phyloP scores from a whole-genome alignment of 75 land plant genomes.

The Pseudotsuga menziesii region DNA sequence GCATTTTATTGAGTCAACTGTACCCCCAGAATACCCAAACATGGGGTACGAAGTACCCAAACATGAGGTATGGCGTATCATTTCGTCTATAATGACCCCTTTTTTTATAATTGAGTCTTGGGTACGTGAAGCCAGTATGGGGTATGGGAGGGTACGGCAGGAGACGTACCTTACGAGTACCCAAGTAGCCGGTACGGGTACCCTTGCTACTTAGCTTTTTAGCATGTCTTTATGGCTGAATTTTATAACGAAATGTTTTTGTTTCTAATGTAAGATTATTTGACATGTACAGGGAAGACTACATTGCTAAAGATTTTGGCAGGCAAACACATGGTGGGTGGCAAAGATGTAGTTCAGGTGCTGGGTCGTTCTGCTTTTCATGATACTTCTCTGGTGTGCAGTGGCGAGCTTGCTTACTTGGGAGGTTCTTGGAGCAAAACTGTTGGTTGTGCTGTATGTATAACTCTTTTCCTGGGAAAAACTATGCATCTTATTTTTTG shows the following conservation, averaged over 20 bases:
- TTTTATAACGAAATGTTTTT: neutral
- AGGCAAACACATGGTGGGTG: slow-evolving; percentile 98
- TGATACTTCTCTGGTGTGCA: slow-evolving; percentile 80
- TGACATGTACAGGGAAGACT: slow-evolving; percentile 70
- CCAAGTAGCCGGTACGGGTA: no score
- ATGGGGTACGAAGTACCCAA: no score
- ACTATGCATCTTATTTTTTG: neutral
- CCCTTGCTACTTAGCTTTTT: no score
- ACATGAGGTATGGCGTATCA: no score
- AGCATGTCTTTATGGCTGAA: no score
- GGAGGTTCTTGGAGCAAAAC: slow-evolving; percentile 97
- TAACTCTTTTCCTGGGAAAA: neutral
- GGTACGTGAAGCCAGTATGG: no score
- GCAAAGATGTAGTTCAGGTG: slow-evolving; percentile 76
- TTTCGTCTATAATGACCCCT: no score
- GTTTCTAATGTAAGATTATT: neutral
- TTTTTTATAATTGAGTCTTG: no score
- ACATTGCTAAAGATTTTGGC: slow-evolving; percentile 88
- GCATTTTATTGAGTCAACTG: no score
- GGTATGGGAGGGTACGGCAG: no score
- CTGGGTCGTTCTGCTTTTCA: slow-evolving; percentile 86
- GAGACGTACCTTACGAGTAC: no score
- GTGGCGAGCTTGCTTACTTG: slow-evolving; percentile 82
- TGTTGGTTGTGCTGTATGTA: slow-evolving; percentile 80
- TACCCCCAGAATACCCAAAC: no score